These are phyloP conservation scores for Dactylis glomerata DNA, from an alignment of 176 grass and related monocot genomes.

Conservation along the genomic window DNA sequence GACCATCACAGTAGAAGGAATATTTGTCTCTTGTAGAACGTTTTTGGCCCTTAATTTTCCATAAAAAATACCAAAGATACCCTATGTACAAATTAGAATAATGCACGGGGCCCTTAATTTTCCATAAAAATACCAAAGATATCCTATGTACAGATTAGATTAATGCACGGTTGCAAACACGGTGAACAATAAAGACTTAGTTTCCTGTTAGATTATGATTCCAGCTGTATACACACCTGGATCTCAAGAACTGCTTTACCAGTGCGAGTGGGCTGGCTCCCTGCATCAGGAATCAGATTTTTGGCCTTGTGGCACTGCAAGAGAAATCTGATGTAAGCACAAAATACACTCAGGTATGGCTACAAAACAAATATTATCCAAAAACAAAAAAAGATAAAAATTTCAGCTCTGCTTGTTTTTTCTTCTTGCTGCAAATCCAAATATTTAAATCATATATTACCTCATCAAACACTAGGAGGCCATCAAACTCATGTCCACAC, in stretches of 20 bases:
- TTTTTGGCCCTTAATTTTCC: neutral
- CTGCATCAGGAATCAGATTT: constrained; percentile 95
- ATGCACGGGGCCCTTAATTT: neutral
- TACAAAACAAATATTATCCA: constrained; percentile 3
- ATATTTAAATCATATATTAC: constrained; percentile 44
- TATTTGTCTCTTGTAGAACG: neutral
- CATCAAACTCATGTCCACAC: constrained; percentile 88
- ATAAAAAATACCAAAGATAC: neutral
- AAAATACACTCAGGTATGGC: neutral
- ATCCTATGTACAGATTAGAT: neutral
- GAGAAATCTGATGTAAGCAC: constrained; percentile 22
- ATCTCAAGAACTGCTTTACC: constrained; percentile 93
- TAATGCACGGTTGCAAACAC: neutral
- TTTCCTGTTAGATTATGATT: constrained; percentile 8
- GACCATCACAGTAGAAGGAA: neutral
- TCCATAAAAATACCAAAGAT: neutral
- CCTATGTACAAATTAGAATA: neutral
- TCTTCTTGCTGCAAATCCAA: neutral
- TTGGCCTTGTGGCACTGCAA: constrained; percentile 99
- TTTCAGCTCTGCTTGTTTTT: neutral
- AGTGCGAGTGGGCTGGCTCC: constrained; percentile 88
- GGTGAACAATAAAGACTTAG: neutral
- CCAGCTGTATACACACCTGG: constrained; percentile 54
- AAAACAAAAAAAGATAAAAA: neutral
- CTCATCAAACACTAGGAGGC: constrained; percentile 96